phyloP scores from a whole-genome alignment of 345 rosid species.

The Melaleuca alternifolia region DNA sequence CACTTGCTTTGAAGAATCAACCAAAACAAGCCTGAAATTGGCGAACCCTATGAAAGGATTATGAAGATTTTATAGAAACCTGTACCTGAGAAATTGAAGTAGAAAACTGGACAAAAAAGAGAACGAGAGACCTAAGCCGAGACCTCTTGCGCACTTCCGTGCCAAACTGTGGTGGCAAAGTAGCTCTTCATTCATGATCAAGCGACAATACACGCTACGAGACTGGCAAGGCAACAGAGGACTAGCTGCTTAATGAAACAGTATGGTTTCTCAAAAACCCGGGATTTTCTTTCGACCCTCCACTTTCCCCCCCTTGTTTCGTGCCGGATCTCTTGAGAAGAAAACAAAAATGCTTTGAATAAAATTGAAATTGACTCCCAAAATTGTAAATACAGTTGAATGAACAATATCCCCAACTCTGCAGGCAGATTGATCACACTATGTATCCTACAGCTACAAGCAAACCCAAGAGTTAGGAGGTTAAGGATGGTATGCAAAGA shows the following conservation, averaged over 20 bases:
- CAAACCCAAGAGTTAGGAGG: background rate
- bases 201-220: background rate
- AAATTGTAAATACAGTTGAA: background rate
- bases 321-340: background rate
- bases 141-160: background rate
- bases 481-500: background rate
- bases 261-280: background rate
- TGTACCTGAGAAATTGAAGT: background rate
- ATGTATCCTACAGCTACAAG: background rate
- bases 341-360: background rate
- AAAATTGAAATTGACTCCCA: background rate
- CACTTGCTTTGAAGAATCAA: background rate
- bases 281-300: background rate
- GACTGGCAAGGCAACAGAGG: background rate
- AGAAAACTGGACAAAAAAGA: background rate
- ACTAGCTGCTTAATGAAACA: background rate
- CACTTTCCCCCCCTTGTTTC: background rate
- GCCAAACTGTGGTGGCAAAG: background rate
- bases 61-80: too few species aligned
- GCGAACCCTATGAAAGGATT: background rate
- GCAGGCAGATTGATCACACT: background rate
- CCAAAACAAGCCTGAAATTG: background rate
- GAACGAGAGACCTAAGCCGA: background rate
- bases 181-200: background rate
- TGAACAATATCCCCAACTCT: background rate